Evolutionary conservation across 1,139 yeast species (phyloP), one percentile per base, ranked within the genome.

Genomic region (Geotrichum cucujoidarum): DNA sequence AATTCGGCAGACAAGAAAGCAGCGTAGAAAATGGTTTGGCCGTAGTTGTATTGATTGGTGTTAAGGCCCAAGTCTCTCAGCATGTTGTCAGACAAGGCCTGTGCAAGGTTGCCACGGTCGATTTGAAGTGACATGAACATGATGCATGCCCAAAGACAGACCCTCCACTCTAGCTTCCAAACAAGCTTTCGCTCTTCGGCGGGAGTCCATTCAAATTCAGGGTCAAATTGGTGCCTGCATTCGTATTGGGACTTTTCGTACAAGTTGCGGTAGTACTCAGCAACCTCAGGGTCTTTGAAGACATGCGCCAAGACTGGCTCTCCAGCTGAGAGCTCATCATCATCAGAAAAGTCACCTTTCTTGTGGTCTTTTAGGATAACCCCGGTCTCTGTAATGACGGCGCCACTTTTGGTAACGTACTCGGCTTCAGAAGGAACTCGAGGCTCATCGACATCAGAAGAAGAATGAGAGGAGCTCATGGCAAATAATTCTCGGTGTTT

Each of bases 61-160:
- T 69, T 67, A 57, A 78, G 53, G 2, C 61, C 57, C 50, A 77
- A 59, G 53, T 77, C 80, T 0, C 56, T 59, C 41, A 77, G 62
- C 55, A 77, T 59, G 48, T 74, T 70, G 49, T 74, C 82, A 0
- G 80, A 69, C 17, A 75, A 64, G 0, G 81, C 82, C 50, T 76
- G 78, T 3, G 62, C 56, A 46, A 77, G 56, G 56, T 78, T 78
- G 27, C 73, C 74, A 48, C 83, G 64, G 56, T 77, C 81, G 35
- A 78, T 58, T 50, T 78, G 75, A 49, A 78, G 64, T 8, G 75
- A 76, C 43, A 72, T 62, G 53, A 78, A 77, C 71, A 77, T 66
- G 45, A 75, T 46, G 49, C 75, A 71, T 1, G 77, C 76, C 62
- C 73, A 68, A 34, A 73, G 56, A 21, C 75, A 66, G 31, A 76